A percentile compares a stretch with the other conserved stretches of the same genome.
Conservation (phyloP, 768 basidiomycete species). For the Mycena leptocephala region DNA sequence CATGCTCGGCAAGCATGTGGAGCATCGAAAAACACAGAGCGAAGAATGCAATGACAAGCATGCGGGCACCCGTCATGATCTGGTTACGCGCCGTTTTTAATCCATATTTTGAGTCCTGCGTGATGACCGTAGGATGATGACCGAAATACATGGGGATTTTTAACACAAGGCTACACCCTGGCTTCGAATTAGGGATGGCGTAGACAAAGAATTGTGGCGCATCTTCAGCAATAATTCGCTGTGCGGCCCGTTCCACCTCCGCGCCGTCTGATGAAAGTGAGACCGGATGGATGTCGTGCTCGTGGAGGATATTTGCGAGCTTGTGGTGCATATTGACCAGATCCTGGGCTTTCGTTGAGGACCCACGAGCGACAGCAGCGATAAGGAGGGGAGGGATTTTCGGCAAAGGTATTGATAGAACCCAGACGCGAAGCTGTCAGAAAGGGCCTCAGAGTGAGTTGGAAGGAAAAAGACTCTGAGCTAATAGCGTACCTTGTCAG, state of each 20-base stretch:
- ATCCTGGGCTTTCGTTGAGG: conserved; percentile 32
- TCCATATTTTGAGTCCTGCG: conserved; percentile 56
- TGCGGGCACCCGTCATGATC: conserved; percentile 49
- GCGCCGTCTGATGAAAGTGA: conserved; percentile 56
- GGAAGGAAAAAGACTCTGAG: too few species aligned
- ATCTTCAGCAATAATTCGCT: conserved; percentile 32
- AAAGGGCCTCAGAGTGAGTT: too few species aligned
- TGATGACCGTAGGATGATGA: conserved; percentile 43
- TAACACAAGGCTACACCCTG: not conserved
- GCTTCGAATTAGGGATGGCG: not conserved
- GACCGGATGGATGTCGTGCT: conserved; percentile 39
- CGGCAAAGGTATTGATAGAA: not conserved
- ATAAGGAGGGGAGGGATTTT: conserved; percentile 55
- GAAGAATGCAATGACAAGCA: conserved; percentile 42
- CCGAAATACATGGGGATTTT: conserved; percentile 26
- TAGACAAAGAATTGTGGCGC: not conserved
- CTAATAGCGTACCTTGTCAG: conserved; percentile 30
- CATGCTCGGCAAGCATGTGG: not conserved
- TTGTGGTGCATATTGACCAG: conserved; percentile 29
- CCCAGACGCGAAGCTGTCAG: not conserved
- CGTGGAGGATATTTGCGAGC: conserved; percentile 44
- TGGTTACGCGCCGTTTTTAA: conserved; percentile 55
- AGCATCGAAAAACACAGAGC: conserved; percentile 30
- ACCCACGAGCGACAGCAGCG: conserved; percentile 47
- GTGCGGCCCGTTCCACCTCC: conserved; percentile 47